phyloP scores from a whole-genome alignment of 331 rosid genomes.

The Spiraea crenata region DNA sequence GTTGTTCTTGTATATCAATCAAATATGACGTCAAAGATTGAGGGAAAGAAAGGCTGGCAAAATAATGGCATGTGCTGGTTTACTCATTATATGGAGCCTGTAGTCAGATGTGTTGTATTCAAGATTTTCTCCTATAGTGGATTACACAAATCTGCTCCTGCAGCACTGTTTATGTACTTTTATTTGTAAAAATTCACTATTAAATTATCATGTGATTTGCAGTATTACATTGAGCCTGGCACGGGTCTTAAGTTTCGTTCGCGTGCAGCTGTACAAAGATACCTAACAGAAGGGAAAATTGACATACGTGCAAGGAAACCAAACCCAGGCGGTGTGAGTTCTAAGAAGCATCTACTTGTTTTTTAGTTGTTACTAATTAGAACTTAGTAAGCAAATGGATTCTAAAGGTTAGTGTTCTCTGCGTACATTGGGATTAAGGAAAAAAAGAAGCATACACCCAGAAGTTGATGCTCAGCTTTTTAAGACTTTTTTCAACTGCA shows the following conservation, averaged over 20 bases:
- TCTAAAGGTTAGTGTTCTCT: not conserved
- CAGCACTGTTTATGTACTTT: no score
- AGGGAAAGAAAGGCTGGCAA: not conserved
- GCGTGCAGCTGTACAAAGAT: constrained; percentile 45
- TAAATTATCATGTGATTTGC: no score
- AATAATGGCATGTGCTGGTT: not conserved
- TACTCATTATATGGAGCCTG: not conserved
- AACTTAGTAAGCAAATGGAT: not conserved
- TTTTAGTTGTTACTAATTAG: not conserved
- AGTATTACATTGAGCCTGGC: constrained; percentile 48
- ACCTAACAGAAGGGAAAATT: constrained; percentile 31
- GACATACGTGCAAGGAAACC: constrained; percentile 14
- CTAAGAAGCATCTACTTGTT: not conserved
- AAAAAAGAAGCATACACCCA: not conserved
- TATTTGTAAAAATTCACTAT: no score
- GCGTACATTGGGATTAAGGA: not conserved
- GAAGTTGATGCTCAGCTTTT: not conserved
- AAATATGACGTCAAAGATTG: not conserved
- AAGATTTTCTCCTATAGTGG: no score
- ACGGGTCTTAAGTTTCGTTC: constrained; percentile 60
- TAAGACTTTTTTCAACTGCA: not conserved
- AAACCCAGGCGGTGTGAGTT: constrained; percentile 40
- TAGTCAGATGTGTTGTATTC: no score
- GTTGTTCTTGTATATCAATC: not conserved
- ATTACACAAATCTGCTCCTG: no score